These are phyloP conservation scores for Monascus ruber DNA, from an alignment of 2,329 filamentous ascomycete species.

Conservation along the genomic window DNA sequence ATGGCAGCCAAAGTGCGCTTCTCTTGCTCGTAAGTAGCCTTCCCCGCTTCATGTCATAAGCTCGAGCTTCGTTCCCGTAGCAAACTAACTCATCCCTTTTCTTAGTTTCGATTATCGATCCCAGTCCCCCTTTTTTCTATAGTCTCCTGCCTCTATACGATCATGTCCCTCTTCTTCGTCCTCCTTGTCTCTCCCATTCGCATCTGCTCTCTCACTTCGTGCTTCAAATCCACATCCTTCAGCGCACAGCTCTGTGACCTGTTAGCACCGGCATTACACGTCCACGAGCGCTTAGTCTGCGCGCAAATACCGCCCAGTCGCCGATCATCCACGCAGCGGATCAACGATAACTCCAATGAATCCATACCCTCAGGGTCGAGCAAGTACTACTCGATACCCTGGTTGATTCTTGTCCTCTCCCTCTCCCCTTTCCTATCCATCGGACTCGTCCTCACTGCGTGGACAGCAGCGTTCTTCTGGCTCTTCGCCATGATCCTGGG, in stretches of 20 bases:
- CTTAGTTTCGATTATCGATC: slow-evolving; percentile 42
- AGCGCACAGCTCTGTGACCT: slow-evolving; percentile 40
- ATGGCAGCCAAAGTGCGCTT: slow-evolving; percentile 30
- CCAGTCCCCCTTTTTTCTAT: slow-evolving; percentile 46
- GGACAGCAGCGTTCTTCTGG: slow-evolving; percentile 53
- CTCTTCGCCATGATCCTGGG: slow-evolving; percentile 50
- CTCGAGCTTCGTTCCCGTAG: not conserved
- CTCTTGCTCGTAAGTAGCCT: slow-evolving; percentile 29
- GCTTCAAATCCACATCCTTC: slow-evolving; percentile 35
- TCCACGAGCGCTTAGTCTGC: slow-evolving; percentile 28
- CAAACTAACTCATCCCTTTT: slow-evolving; percentile 5
- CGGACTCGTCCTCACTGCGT: slow-evolving; percentile 45
- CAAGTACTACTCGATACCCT: slow-evolving; percentile 23
- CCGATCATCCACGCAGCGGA: slow-evolving; percentile 18
- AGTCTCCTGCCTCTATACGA: slow-evolving; percentile 43
- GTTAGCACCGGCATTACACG: slow-evolving; percentile 43
- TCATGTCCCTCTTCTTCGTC: slow-evolving; percentile 41
- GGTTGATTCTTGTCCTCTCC: slow-evolving; percentile 42
- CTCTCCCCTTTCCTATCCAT: slow-evolving; percentile 47
- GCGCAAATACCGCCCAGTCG: slow-evolving; percentile 12
- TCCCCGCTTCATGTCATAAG: not conserved
- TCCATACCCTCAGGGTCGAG: slow-evolving; percentile 15
- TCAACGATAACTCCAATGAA: slow-evolving; percentile 32
- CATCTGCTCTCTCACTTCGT: slow-evolving; percentile 36
- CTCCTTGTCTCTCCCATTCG: slow-evolving; percentile 43